Conservation (phyloP, 2,329 filamentous ascomycete species). For the Akanthomyces lecanii region DNA sequence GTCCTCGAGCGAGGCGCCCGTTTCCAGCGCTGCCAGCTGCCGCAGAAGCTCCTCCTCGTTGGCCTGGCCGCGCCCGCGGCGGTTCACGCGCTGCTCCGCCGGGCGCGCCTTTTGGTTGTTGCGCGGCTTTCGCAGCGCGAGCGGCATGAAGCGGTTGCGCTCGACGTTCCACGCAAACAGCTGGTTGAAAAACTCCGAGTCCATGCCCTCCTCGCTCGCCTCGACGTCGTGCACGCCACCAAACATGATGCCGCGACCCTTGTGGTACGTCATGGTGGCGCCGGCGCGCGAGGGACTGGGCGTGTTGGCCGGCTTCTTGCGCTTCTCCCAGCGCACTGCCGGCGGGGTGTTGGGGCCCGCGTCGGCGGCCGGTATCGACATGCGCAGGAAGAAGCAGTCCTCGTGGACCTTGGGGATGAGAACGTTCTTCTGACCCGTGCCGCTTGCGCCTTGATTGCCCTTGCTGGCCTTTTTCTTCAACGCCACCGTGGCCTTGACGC, state of each 20-base stretch:
- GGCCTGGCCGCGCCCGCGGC: conserved; percentile 74
- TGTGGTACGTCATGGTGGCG: conserved; percentile 90
- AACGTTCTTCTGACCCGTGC: conserved; percentile 58
- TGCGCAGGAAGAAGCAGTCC: conserved; percentile 88
- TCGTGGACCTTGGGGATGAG: conserved; percentile 87
- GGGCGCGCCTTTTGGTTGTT: conserved; percentile 47
- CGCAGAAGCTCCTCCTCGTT: conserved; percentile 87
- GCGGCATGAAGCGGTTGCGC: conserved; percentile 87
- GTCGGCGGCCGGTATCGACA: conserved; percentile 67
- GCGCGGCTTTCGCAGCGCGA: conserved; percentile 71
- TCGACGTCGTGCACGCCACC: conserved; percentile 93
- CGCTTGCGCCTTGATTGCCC: conserved; percentile 45
- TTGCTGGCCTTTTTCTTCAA: conserved; percentile 57
- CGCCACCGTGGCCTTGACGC: conserved; percentile 70
- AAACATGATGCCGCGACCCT: conserved; percentile 87
- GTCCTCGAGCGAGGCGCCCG: conserved; percentile 60
- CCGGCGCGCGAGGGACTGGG: conserved; percentile 82
- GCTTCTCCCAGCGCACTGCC: conserved; percentile 80
- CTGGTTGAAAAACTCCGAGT: conserved; percentile 94
- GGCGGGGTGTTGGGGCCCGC: conserved; percentile 62
- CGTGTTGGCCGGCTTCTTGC: conserved; percentile 87
- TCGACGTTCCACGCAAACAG: conserved; percentile 94
- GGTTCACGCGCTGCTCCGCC: conserved; percentile 50
- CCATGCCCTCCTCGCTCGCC: conserved; percentile 87
- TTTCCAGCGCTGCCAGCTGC: conserved; percentile 81